These are phyloP conservation scores for Antitrichia curtipendula DNA, from an alignment of 225 moss, liverwort and hornwort genomes.

Conservation along the genomic window DNA sequence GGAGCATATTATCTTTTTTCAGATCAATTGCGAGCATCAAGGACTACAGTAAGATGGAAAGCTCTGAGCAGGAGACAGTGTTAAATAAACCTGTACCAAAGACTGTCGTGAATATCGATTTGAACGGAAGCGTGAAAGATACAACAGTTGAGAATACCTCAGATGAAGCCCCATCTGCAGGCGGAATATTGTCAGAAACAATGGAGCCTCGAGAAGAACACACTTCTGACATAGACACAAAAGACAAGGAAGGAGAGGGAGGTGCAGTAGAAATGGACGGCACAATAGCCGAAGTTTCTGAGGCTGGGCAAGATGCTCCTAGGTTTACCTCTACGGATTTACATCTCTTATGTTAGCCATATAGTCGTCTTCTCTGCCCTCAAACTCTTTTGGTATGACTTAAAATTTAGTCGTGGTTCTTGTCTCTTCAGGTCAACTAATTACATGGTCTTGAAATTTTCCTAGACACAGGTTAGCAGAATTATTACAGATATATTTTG, in stretches of 20 bases:
- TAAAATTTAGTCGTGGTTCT: background rate
- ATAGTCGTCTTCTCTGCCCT: background rate
- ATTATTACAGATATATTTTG: background rate
- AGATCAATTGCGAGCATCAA: background rate
- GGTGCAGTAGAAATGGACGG: background rate
- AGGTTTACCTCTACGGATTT: background rate
- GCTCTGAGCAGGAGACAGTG: background rate
- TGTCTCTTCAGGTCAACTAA: background rate
- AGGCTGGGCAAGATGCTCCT: constrained; percentile 1
- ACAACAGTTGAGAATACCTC: background rate
- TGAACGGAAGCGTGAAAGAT: background rate
- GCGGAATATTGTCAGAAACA: background rate
- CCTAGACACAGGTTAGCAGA: background rate
- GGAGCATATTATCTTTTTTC: background rate
- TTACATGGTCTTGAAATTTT: background rate
- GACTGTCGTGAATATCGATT: background rate
- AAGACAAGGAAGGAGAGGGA: background rate
- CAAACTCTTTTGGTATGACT: background rate
- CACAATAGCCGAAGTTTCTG: background rate
- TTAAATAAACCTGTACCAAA: background rate
- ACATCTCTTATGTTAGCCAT: background rate
- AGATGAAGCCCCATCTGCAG: background rate
- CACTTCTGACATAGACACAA: background rate
- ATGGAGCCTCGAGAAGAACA: background rate
- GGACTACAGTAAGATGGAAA: background rate